Evolutionary conservation across 2,329 filamentous ascomycete species (phyloP).

Genomic region (Hymenoscyphus occultus): DNA sequence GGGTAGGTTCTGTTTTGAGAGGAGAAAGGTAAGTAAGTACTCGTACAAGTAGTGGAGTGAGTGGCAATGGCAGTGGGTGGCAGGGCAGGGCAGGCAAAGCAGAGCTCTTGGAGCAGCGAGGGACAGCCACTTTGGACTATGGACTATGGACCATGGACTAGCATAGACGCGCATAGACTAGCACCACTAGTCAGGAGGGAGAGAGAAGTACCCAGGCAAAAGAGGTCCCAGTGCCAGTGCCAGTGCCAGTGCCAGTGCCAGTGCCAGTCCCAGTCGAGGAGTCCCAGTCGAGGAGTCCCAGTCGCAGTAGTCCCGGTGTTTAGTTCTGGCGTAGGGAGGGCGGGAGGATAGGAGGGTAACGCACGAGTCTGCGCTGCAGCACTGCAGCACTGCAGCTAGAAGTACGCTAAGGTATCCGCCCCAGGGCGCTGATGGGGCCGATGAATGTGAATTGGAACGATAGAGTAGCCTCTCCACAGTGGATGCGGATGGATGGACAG

Average conservation of each 20-base stretch:
- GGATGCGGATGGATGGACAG: neutral
- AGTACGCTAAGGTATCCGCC: neutral
- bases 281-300: too few relatives aligned
- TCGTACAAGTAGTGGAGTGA: too few relatives aligned
- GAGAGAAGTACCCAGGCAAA: neutral
- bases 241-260: too few relatives aligned
- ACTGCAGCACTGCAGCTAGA: neutral
- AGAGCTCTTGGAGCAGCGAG: neutral
- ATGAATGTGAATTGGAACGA: neutral
- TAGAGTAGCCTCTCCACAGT: neutral
- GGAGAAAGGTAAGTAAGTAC: neutral
- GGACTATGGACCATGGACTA: too few relatives aligned
- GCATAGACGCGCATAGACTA: neutral
- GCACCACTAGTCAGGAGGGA: constrained; percentile 3
- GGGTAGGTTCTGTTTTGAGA: neutral
- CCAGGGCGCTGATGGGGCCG: neutral
- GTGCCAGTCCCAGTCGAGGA: too few relatives aligned
- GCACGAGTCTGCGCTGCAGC: too few relatives aligned
- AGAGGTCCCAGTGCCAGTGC: neutral
- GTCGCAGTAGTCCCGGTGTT: neutral
- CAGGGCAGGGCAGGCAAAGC: neutral
- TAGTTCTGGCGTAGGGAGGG: too few relatives aligned
- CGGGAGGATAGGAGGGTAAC: too few relatives aligned
- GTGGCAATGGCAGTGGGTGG: too few relatives aligned
- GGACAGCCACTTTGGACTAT: neutral